Evolutionary conservation across 306 rosid genomes (phyloP).

Genomic region (Pyrus communis): DNA sequence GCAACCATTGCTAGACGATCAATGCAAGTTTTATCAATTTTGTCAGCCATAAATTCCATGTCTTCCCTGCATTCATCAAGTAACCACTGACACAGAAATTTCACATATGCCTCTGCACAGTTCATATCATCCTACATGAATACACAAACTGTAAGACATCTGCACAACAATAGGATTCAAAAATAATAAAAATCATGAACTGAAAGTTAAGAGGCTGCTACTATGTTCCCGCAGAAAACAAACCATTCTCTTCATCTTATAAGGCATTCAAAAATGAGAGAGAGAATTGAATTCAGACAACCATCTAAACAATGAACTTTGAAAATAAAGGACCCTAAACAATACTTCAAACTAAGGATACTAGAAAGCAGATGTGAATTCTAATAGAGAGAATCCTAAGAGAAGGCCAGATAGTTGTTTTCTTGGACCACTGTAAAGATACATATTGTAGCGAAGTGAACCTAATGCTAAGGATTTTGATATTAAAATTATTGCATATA

Average conservation of each 20-base stretch:
- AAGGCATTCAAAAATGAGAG: background rate
- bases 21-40: slow-evolving; percentile 73
- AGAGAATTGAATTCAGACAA: background rate
- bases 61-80: slow-evolving; percentile 86
- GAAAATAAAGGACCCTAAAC: background rate
- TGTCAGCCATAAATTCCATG: slow-evolving; percentile 82
- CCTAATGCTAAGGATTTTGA: background rate
- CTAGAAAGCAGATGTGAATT: background rate
- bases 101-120: slow-evolving; percentile 94
- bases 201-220: background rate
- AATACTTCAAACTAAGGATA: background rate
- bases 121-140: slow-evolving; percentile 82
- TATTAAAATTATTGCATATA: background rate
- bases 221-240: background rate
- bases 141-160: slow-evolving; percentile 3
- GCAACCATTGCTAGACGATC: slow-evolving; percentile 77
- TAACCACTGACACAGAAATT: slow-evolving; percentile 77
- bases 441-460: background rate
- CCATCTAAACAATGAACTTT: background rate
- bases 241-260: background rate
- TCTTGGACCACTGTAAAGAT: background rate
- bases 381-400: background rate
- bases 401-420: background rate
- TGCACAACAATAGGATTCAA: background rate
- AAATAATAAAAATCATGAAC: slow-evolving; percentile 2